phyloP scores from a whole-genome alignment of 2,329 filamentous ascomycete genomes.

The Rhynchosporium agropyri region DNA sequence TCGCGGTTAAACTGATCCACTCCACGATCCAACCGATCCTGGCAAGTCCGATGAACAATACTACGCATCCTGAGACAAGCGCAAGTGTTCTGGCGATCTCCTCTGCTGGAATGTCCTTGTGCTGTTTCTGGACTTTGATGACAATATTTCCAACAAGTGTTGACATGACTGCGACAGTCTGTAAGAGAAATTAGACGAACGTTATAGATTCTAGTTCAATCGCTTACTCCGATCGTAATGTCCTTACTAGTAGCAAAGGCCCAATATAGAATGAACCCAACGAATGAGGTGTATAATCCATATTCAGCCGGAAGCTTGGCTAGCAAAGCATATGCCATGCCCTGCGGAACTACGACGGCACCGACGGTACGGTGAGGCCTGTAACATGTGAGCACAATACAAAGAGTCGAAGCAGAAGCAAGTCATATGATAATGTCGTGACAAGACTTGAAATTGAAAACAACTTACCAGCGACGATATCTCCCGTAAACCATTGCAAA shows the following conservation, averaged over 20 bases:
- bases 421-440: not conserved
- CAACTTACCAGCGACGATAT: conserved; percentile 78
- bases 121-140: conserved; percentile 56
- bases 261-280: conserved; percentile 95
- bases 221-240: conserved; percentile 90
- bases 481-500: conserved; percentile 82
- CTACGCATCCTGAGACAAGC: conserved; percentile 75
- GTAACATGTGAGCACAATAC: conserved; percentile 19
- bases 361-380: conserved; percentile 75
- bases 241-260: conserved; percentile 98
- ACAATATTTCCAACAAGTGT: conserved; percentile 86
- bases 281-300: conserved; percentile 93
- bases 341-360: conserved; percentile 85
- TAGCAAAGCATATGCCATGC: conserved; percentile 91
- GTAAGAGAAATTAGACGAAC: conserved; percentile 27
- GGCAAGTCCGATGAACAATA: conserved; percentile 76
- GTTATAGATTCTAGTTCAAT: not conserved
- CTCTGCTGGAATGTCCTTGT: conserved; percentile 62
- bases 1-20: conserved; percentile 84
- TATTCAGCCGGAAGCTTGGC: conserved; percentile 80
- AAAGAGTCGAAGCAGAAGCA: not conserved
- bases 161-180: conserved; percentile 95
- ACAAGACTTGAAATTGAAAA: not conserved
- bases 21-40: conserved; percentile 90
- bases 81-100: conserved; percentile 78